phyloP scores from a whole-genome alignment of 805 yeast species.

The Kluyveromyces starmeri region DNA sequence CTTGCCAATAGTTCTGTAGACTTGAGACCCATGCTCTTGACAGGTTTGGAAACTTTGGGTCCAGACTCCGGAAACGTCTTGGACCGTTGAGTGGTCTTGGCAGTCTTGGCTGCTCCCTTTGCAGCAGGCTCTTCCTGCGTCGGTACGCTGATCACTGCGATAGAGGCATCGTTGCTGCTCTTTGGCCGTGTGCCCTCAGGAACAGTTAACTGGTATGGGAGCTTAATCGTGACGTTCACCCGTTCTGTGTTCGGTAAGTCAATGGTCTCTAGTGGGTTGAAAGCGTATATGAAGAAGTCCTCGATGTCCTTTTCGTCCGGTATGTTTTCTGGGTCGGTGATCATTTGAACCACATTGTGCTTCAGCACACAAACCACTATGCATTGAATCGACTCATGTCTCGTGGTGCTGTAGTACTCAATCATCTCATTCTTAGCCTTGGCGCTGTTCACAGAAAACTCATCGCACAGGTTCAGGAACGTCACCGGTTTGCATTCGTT shows the following conservation, averaged over 20 bases:
- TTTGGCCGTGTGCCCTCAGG: slow-evolving; percentile 7
- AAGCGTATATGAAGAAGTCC: slow-evolving; percentile 29
- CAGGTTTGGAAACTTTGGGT: slow-evolving; percentile 1
- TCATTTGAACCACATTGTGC: slow-evolving; percentile 15
- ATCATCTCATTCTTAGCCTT: slow-evolving; percentile 24
- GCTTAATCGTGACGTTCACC: slow-evolving; percentile 13
- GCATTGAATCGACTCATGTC: slow-evolving; percentile 20
- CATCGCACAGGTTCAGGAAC: slow-evolving; percentile 3
- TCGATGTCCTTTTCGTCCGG: slow-evolving; percentile 12
- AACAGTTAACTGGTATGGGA: slow-evolving; percentile 12
- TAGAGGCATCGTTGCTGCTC: slow-evolving; percentile 10
- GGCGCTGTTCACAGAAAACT: slow-evolving; percentile 6
- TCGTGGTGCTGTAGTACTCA: slow-evolving; percentile 19
- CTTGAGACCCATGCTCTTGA: slow-evolving; percentile 16
- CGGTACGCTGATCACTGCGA: not conserved
- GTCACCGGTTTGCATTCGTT: slow-evolving; percentile 3
- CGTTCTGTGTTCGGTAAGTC: slow-evolving; percentile 15
- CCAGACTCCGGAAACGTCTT: slow-evolving; percentile 5
- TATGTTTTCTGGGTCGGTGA: slow-evolving; percentile 15
- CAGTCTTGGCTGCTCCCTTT: slow-evolving; percentile 5
- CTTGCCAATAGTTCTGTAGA: slow-evolving; percentile 26
- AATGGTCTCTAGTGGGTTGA: slow-evolving; percentile 25
- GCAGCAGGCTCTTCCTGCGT: slow-evolving; percentile 5
- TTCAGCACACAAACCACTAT: slow-evolving; percentile 18
- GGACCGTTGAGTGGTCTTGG: slow-evolving; percentile 3